Base-by-base conservation (phyloP, 2,329 filamentous ascomycete species). In the Penicillium sp. region DNA sequence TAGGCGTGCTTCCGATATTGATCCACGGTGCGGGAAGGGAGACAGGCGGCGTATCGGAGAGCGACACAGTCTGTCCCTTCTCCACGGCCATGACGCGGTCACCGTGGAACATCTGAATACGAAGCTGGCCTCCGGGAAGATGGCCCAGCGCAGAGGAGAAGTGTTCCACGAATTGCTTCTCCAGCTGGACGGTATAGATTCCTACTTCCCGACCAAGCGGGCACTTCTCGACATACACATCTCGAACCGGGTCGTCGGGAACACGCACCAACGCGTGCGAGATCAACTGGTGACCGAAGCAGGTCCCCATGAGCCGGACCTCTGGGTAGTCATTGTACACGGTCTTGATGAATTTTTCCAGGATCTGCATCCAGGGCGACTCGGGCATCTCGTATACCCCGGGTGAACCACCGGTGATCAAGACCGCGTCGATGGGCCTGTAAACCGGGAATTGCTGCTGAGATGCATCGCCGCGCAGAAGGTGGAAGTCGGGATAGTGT, bases 201-300 rank as follows among this genome's bases (percentile, higher is more conserved):
- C 66, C 64, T 14, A 68, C 64, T 56, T 68, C 66, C 37, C 64
- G 55, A 4, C 66, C 66, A 2, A 68, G 63, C 0, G 66, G 66
- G 36, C 66, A 68, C 52, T 67, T 64, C 56, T 68, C 66, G 27
- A 68, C 66, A 41, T 63, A 68, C 9, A 68, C 63, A 24, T 68
- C 66, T 18, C 63, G 63, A n/a, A 61, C 57, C 0, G 58, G 39
- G 31, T 68, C 63, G 4, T 66, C 50, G 1, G 59, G 56, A 39
- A 57, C 56, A 39, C 64, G 66, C 14, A 68, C 60, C n/a, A 68
- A 58, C 13, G 61, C 59, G 57, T 68, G 64, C 11, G 64, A 64
- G 39, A 73, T 65, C 14, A 73, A 58, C 58, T 73, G 71, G 50
- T 73, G 71, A 0, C 71, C 73, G 60, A 74, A 75, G 54, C 73